These are phyloP conservation scores for Sicyos baderoa DNA, from an alignment of 306 rosid genomes.

Conservation along the genomic window DNA sequence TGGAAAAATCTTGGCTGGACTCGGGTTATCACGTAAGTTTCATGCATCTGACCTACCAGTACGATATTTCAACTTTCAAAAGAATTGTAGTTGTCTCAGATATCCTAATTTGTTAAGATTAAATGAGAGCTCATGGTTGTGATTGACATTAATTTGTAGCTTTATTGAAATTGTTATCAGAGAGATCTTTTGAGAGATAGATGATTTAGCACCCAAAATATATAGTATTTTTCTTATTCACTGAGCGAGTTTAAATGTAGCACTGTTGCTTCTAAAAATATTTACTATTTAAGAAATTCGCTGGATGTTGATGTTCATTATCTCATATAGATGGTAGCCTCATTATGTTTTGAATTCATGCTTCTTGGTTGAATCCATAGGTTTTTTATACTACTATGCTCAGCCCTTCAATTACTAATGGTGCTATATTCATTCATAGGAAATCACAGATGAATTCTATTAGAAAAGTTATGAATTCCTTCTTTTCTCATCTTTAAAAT, in stretches of 20 bases:
- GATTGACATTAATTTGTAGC: neutral
- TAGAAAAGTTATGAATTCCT: neutral
- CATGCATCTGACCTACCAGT: neutral
- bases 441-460: neutral
- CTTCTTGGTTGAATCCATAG: slow-evolving; percentile 1
- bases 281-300: neutral
- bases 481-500: neutral
- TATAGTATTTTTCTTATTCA: neutral
- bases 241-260: neutral
- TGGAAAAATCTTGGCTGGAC: slow-evolving; percentile 82
- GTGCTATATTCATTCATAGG: neutral
- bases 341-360: neutral
- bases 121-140: neutral
- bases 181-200: neutral
- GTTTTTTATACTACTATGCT: neutral
- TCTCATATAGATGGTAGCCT: neutral
- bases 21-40: slow-evolving; percentile 91
- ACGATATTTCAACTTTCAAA: neutral
- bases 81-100: slow-evolving; percentile 9
- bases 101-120: neutral
- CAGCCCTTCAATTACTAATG: neutral
- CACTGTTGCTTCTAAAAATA: neutral
- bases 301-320: neutral
- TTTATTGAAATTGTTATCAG: neutral
- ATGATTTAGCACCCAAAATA: neutral